These are phyloP conservation scores for Avicennia marina DNA, from an alignment of 257 asterid species.

Conservation along the genomic window DNA sequence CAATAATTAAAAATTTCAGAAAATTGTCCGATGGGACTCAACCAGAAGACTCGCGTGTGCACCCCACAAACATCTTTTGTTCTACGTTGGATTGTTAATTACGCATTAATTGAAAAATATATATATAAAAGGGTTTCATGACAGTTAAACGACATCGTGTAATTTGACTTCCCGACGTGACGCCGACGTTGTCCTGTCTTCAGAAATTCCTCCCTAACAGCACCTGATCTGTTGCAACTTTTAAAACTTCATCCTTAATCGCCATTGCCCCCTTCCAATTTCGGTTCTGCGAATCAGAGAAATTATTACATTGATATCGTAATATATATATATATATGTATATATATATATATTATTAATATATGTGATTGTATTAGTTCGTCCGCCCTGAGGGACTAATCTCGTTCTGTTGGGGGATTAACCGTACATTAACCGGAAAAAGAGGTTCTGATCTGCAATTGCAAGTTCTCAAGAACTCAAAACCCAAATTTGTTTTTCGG, in stretches of 20 bases:
- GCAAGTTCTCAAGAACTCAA: constrained; percentile 7
- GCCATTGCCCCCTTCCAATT: constrained; percentile 7
- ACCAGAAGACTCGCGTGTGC: constrained; percentile 14
- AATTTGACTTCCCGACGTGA: not conserved
- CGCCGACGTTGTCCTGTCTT: constrained; percentile 19
- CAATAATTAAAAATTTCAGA: too few species aligned
- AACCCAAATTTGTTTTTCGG: not conserved
- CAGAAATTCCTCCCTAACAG: constrained; percentile 19
- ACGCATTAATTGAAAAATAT: not conserved
- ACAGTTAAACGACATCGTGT: constrained; percentile 31
- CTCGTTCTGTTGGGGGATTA: not conserved
- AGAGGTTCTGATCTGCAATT: constrained; percentile 20
- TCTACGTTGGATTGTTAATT: not conserved
- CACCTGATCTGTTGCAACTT: constrained; percentile 23
- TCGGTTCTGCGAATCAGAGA: not conserved
- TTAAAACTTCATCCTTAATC: not conserved
- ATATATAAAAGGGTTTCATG: too few species aligned
- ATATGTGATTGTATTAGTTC: constrained; percentile 19
- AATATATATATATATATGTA: not conserved
- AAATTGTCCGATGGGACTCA: constrained; percentile 9
- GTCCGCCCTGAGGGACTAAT: not conserved
- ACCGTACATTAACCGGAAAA: not conserved
- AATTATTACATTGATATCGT: too few species aligned
- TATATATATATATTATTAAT: too few species aligned
- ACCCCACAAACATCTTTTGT: constrained; percentile 9